These are phyloP conservation scores for Malus hybrid DNA, from an alignment of 331 rosid genomes.

Conservation along the genomic window DNA sequence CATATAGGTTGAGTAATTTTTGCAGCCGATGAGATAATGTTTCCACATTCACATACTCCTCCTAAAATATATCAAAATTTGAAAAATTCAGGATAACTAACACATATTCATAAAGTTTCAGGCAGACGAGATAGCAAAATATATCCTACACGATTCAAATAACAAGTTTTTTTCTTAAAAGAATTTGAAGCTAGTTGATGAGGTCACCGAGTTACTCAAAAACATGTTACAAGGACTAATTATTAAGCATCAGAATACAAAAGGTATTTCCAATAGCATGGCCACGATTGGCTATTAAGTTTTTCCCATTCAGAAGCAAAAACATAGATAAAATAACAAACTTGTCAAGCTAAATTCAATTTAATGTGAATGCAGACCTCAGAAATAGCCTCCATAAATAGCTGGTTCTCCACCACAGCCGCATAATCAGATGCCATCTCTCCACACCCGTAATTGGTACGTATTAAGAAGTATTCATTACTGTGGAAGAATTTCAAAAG, in stretches of 20 bases:
- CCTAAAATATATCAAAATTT: constrained; percentile 15
- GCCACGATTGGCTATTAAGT: neutral
- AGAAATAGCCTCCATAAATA: constrained; percentile 28
- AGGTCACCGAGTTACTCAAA: neutral
- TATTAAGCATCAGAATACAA: neutral
- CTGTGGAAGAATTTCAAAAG: constrained; percentile 15
- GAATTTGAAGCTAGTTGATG: neutral
- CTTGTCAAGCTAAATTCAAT: neutral
- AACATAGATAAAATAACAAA: neutral
- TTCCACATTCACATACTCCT: constrained; percentile 31
- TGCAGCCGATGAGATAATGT: constrained; percentile 19
- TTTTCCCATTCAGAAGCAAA: neutral
- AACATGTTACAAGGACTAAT: constrained; percentile 7
- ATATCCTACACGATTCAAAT: neutral
- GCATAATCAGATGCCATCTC: neutral
- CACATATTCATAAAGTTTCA: neutral
- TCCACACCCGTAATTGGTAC: neutral
- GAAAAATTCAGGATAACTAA: neutral
- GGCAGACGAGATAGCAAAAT: neutral
- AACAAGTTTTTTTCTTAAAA: neutral
- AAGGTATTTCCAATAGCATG: neutral
- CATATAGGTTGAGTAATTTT: neutral
- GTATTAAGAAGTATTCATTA: neutral
- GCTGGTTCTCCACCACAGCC: constrained; percentile 10
- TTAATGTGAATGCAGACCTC: constrained; percentile 28